Evolutionary conservation across 2,329 filamentous ascomycete genomes (phyloP).

Genomic region (Cercospora zeae-maydis): DNA sequence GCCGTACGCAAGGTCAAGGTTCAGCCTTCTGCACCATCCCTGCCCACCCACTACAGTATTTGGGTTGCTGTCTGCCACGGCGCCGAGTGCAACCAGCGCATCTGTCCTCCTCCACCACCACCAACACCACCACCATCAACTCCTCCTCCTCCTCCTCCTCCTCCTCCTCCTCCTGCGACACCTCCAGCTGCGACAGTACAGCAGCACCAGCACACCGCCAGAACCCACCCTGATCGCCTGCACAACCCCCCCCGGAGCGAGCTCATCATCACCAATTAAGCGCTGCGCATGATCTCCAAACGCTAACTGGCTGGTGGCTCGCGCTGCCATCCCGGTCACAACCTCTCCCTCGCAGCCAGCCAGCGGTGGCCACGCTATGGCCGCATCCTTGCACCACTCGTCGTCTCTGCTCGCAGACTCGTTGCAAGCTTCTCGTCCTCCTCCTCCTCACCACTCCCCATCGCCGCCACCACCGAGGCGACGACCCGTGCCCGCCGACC

Average conservation of each 20-base stretch:
- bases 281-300: slow-evolving; percentile 5
- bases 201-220: not conserved
- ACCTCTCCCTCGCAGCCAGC: slow-evolving; percentile 6
- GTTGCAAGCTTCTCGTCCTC: not conserved
- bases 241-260: too few species aligned
- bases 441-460: not conserved
- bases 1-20: not conserved
- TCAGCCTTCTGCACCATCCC: not conserved
- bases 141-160: too few species aligned
- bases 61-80: not conserved
- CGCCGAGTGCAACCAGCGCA: not conserved
- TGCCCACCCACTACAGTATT: not conserved
- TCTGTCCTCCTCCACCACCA: not conserved
- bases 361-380: not conserved
- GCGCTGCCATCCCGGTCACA: slow-evolving; percentile 3
- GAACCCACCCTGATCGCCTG: not conserved
- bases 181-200: not conserved
- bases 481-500: not conserved
- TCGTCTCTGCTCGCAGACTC: slow-evolving; percentile 4
- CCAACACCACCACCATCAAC: not conserved
- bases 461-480: not conserved
- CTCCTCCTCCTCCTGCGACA: too few species aligned
- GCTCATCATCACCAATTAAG: not conserved
- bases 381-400: slow-evolving; percentile 5
- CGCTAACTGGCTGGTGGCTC: slow-evolving; percentile 1